Percentiles rank a stretch among this genome's conserved stretches.
Conservation (phyloP, 2,329 filamentous ascomycete genomes). For the Lachnellula cervina region DNA sequence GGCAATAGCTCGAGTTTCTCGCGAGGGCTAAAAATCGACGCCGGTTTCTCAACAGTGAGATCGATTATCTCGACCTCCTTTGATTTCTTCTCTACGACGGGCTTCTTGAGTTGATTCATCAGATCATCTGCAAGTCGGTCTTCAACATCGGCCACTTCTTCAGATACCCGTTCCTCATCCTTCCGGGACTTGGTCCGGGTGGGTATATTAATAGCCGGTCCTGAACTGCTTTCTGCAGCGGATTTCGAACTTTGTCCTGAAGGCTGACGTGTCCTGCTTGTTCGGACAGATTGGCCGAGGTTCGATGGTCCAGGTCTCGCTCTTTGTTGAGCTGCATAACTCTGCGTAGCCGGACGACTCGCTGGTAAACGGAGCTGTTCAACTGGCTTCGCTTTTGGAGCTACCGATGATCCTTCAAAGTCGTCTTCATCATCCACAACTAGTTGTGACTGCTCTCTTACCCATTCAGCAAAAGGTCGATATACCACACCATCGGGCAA, state of each 20-base stretch:
- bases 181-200: conserved; percentile 11
- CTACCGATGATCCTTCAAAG: conserved; percentile 10
- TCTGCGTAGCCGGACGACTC: conserved; percentile 51
- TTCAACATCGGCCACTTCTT: conserved; percentile 26
- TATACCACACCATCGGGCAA: conserved; percentile 59
- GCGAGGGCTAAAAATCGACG: conserved; percentile 47
- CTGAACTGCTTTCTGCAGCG: not conserved
- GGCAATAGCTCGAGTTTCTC: conserved; percentile 48
- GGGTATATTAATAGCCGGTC: not conserved
- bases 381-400: conserved; percentile 9
- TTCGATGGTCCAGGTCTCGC: conserved; percentile 47
- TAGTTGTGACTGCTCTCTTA: conserved; percentile 43
- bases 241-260: not conserved
- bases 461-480: conserved; percentile 57
- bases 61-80: conserved; percentile 29
- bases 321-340: conserved; percentile 62
- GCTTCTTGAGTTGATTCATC: conserved; percentile 23
- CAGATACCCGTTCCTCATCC: conserved; percentile 12
- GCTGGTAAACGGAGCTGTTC: conserved; percentile 27
- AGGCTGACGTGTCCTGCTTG: conserved; percentile 17
- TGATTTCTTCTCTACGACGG: conserved; percentile 18
- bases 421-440: conserved; percentile 9
- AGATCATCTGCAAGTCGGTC: conserved; percentile 29
- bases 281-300: conserved; percentile 10
- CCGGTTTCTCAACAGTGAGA: conserved; percentile 35